Percentiles rank a stretch among this genome's conserved stretches.
Conservation (phyloP, 768 basidiomycete genomes). For the Russula sp. region DNA sequence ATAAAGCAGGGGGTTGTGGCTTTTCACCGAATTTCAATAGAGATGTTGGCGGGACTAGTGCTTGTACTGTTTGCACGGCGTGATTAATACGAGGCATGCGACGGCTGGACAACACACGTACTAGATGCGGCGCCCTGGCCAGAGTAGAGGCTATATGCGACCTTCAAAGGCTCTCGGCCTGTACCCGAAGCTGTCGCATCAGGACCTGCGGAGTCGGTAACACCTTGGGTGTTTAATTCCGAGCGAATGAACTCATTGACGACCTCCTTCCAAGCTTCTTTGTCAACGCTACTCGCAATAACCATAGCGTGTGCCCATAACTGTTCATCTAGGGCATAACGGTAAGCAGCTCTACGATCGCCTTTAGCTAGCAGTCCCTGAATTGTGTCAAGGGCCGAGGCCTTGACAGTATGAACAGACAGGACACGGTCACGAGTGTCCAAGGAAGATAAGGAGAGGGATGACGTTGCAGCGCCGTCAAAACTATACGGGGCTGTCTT, state of each 20-base stretch:
- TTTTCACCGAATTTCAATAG: constrained; percentile 23
- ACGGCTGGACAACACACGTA: constrained; percentile 39
- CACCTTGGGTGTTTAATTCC: constrained; percentile 57
- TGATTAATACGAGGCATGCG: neutral
- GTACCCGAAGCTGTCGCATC: constrained; percentile 35
- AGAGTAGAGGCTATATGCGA: constrained; percentile 79
- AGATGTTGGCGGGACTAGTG: constrained; percentile 21
- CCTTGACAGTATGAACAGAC: constrained; percentile 54
- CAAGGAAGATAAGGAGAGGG: constrained; percentile 29
- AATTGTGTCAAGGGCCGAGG: constrained; percentile 71
- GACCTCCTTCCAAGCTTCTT: constrained; percentile 90
- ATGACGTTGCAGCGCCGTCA: constrained; percentile 19
- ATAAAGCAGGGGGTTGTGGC: constrained; percentile 12
- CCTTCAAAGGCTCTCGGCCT: constrained; percentile 70
- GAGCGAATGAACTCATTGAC: constrained; percentile 78
- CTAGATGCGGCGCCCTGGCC: constrained; percentile 78
- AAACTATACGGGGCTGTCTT: constrained; percentile 21
- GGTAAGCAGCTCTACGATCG: constrained; percentile 81
- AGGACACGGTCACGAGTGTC: constrained; percentile 50
- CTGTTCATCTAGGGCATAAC: constrained; percentile 82
- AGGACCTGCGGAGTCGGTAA: constrained; percentile 24
- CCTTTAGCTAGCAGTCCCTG: constrained; percentile 78
- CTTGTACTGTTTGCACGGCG: constrained; percentile 9
- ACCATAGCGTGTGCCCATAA: constrained; percentile 96
- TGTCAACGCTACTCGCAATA: constrained; percentile 89